Evolutionary conservation across 2,329 filamentous ascomycete genomes (phyloP).

Genomic region (Aspergillus neoniger): DNA sequence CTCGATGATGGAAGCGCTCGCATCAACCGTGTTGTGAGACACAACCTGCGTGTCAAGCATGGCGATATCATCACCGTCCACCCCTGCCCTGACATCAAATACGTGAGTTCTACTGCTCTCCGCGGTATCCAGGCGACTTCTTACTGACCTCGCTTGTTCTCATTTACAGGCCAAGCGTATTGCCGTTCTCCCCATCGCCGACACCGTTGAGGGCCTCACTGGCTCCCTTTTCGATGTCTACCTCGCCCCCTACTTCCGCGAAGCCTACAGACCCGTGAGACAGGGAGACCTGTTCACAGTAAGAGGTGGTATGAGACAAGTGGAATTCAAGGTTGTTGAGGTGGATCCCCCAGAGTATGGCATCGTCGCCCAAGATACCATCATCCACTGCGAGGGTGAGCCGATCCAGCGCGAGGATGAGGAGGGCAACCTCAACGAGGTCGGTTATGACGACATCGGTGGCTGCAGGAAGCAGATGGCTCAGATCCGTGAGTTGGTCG

Average conservation of each 20-base stretch:
- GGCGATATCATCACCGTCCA: conserved; percentile 97
- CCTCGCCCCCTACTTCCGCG: conserved; percentile 98
- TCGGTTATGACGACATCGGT: conserved; percentile 98
- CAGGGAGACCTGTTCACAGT: conserved; percentile 98
- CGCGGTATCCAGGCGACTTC: not conserved
- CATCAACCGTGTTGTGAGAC: conserved; percentile 97
- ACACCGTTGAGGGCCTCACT: conserved; percentile 96
- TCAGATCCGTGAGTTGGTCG: conserved; percentile 97
- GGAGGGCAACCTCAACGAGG: conserved; percentile 98
- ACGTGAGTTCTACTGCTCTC: conserved; percentile 65
- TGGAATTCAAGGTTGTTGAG: conserved; percentile 99
- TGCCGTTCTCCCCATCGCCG: conserved; percentile 94
- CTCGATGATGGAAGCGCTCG: conserved; percentile 95
- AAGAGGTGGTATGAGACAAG: conserved; percentile 96
- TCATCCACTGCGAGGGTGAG: conserved; percentile 98
- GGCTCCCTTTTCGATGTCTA: conserved; percentile 98
- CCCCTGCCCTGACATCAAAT: conserved; percentile 99
- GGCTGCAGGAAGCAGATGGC: conserved; percentile 99
- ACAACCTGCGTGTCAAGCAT: conserved; percentile 98
- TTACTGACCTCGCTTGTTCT: conserved; percentile 24
- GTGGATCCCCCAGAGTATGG: conserved; percentile 98
- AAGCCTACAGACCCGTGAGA: conserved; percentile 94
- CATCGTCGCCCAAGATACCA: conserved; percentile 97
- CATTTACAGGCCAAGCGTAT: conserved; percentile 85
- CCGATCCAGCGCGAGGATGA: conserved; percentile 97